Conservation (phyloP, 2,329 filamentous ascomycete species). For the Neofusicoccum parvum region DNA sequence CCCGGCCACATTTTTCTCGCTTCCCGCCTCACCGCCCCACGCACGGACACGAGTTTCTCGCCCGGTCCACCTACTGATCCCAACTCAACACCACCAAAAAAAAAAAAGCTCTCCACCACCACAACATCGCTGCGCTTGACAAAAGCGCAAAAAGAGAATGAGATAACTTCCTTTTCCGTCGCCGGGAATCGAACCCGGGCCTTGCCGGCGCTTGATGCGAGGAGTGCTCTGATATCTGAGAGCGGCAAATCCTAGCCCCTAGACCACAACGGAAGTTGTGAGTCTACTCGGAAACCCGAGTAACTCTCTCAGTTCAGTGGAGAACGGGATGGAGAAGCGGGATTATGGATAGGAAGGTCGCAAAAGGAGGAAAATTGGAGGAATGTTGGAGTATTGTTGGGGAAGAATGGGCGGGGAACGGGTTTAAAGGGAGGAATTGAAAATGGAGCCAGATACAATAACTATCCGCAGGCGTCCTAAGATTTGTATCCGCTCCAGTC, state of each 20-base stretch:
- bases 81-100: background rate
- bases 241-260: constrained; percentile 20
- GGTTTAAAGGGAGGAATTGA: too few species aligned
- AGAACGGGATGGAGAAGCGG: background rate
- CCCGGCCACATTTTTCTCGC: too few species aligned
- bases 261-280: constrained; percentile 16
- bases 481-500: too few species aligned
- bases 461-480: too few species aligned
- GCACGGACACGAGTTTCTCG: too few species aligned
- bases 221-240: constrained; percentile 3
- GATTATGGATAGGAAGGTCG: too few species aligned
- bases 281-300: background rate
- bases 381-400: too few species aligned
- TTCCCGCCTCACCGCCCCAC: background rate
- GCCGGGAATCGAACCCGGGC: constrained; percentile 19
- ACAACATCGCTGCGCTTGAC: too few species aligned
- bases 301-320: background rate
- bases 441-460: too few species aligned
- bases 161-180: background rate
- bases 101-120: background rate
- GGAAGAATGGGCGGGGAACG: too few species aligned
- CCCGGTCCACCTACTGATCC: background rate
- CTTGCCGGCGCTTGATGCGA: constrained; percentile 17
- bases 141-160: background rate
- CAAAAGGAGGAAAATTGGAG: too few species aligned